A percentile compares a stretch with the other conserved stretches of the same genome.
phyloP scores from a whole-genome alignment of 345 rosid genomes.

The Rubroshorea leprosula region DNA sequence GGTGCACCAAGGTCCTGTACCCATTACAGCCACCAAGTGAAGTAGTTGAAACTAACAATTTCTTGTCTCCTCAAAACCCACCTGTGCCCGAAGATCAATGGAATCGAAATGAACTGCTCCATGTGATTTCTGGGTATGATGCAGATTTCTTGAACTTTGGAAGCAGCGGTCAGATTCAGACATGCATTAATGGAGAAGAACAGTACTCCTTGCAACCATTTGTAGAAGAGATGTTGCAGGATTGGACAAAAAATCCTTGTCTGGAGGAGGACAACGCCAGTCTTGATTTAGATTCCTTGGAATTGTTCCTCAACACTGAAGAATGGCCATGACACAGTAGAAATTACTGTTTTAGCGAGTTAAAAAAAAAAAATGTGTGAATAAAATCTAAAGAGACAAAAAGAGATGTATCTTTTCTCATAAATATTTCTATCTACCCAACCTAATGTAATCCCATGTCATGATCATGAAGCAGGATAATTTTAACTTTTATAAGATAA shows the following conservation, averaged over 20 bases:
- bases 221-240: conserved; percentile 8
- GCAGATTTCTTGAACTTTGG: conserved; percentile 21
- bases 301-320: conserved; percentile 30
- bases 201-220: not conserved
- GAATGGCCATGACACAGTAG: conserved; percentile 26
- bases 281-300: conserved; percentile 31
- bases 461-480: no score
- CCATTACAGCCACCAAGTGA: conserved; percentile 9
- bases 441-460: no score
- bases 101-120: not conserved
- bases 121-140: not conserved
- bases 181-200: not conserved
- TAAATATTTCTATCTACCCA: no score
- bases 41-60: not conserved
- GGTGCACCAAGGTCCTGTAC: conserved; percentile 22
- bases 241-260: conserved; percentile 19
- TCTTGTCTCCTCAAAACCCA: not conserved
- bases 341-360: not conserved
- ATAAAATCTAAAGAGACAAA: not conserved
- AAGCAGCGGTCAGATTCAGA: not conserved
- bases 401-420: no score
- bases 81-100: not conserved
- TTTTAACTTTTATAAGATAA: no score
- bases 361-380: not conserved
- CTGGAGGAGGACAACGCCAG: conserved; percentile 15